Evolutionary conservation across 2,329 filamentous ascomycete species (phyloP).

Genomic region (Diaporthe sp.): DNA sequence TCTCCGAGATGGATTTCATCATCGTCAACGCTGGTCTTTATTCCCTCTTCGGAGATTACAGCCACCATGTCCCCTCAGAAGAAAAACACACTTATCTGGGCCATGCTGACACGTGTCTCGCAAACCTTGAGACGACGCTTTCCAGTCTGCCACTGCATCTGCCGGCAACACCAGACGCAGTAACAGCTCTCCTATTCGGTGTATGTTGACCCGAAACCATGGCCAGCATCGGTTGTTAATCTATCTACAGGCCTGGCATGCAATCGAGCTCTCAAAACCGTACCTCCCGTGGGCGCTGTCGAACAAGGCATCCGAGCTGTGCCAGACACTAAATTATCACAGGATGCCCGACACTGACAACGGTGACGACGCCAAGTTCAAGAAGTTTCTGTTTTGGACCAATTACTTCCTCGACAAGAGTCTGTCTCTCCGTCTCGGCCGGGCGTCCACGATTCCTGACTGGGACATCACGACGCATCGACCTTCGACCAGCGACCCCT

Average conservation of each 20-base stretch:
- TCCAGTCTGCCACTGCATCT: background rate
- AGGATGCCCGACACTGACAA: background rate
- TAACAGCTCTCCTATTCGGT: background rate
- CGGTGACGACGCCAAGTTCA: background rate
- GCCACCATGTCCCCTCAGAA: background rate
- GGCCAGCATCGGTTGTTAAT: background rate
- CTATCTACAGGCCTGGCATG: background rate
- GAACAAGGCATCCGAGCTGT: background rate
- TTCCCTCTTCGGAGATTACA: background rate
- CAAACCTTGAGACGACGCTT: background rate
- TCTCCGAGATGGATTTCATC: background rate
- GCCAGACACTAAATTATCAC: background rate
- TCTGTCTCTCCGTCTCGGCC: background rate
- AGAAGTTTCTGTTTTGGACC: background rate
- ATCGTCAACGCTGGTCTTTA: background rate
- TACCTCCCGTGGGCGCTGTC: background rate
- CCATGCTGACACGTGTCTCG: background rate
- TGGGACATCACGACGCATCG: background rate
- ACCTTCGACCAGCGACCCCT: background rate
- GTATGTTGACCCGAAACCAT: background rate
- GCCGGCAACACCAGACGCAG: background rate
- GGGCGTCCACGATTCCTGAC: background rate
- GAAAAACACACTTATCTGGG: background rate
- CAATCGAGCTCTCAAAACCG: background rate
- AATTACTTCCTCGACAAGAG: slow-evolving; percentile 1